phyloP scores from a whole-genome alignment of 108 stramenopile genomes.

The Asterionellopsis glacialis region DNA sequence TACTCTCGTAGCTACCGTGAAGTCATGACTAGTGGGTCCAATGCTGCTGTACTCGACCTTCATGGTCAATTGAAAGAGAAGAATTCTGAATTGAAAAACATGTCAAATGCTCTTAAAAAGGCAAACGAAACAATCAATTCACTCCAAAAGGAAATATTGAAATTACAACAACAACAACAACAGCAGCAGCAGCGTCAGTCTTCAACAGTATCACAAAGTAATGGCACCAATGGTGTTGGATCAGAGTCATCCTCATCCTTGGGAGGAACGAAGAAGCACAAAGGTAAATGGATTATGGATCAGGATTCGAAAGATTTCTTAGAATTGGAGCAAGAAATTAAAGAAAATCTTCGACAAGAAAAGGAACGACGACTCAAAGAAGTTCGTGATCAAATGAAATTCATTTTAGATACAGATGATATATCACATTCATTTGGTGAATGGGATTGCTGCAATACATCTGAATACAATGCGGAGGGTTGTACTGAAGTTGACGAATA shows the following conservation, averaged over 20 bases:
- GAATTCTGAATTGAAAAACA: too few species aligned
- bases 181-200: not conserved
- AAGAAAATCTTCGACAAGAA: slow-evolving; percentile 55
- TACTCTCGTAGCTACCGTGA: not conserved
- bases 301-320: slow-evolving; percentile 60
- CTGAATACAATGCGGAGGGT: slow-evolving; percentile 35
- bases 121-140: too few species aligned
- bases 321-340: slow-evolving; percentile 55
- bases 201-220: not conserved
- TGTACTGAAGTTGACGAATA: slow-evolving; percentile 6
- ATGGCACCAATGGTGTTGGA: not conserved
- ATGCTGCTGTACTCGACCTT: not conserved
- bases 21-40: not conserved
- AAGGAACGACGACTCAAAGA: slow-evolving; percentile 55
- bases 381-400: slow-evolving; percentile 62
- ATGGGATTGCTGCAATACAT: slow-evolving; percentile 57
- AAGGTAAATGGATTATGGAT: slow-evolving; percentile 54
- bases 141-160: too few species aligned
- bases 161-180: too few species aligned
- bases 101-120: too few species aligned
- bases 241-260: not conserved
- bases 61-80: not conserved
- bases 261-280: slow-evolving; percentile 16
- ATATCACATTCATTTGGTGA: slow-evolving; percentile 44
- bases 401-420: slow-evolving; percentile 65